These are phyloP conservation scores for Sclerotinia minor DNA, from an alignment of 2,329 filamentous ascomycete genomes.

Conservation along the genomic window DNA sequence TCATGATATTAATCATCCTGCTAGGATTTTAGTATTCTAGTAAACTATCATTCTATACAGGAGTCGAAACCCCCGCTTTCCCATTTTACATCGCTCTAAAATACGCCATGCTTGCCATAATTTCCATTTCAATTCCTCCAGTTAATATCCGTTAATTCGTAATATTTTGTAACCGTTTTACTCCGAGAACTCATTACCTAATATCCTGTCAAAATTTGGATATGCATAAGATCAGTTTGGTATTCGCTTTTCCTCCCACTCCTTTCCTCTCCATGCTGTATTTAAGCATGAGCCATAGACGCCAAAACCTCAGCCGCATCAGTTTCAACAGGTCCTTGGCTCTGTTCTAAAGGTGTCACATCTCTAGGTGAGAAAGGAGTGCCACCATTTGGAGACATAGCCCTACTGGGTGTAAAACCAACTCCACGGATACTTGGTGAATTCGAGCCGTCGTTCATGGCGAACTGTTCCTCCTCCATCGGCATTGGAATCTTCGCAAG, in stretches of 20 bases:
- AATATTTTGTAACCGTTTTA: neutral
- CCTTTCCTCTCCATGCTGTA: neutral
- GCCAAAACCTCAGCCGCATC: constrained; percentile 38
- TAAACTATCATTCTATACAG: neutral
- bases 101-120: constrained; percentile 11
- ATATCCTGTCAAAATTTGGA: neutral
- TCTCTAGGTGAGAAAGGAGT: constrained; percentile 21
- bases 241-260: neutral
- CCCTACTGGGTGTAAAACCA: constrained; percentile 27
- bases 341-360: constrained; percentile 25
- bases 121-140: neutral
- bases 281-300: constrained; percentile 34
- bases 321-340: constrained; percentile 23
- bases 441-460: neutral
- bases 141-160: neutral
- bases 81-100: neutral
- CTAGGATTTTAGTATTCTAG: neutral
- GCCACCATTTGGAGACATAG: constrained; percentile 21
- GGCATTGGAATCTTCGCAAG: constrained; percentile 40
- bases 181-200: neutral
- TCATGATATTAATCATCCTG: neutral
- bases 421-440: constrained; percentile 12
- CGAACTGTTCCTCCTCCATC: constrained; percentile 31
- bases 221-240: neutral
- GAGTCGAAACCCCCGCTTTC: neutral